Conservation (phyloP, 139 green algal genomes). For the Closterium sp. region DNA sequence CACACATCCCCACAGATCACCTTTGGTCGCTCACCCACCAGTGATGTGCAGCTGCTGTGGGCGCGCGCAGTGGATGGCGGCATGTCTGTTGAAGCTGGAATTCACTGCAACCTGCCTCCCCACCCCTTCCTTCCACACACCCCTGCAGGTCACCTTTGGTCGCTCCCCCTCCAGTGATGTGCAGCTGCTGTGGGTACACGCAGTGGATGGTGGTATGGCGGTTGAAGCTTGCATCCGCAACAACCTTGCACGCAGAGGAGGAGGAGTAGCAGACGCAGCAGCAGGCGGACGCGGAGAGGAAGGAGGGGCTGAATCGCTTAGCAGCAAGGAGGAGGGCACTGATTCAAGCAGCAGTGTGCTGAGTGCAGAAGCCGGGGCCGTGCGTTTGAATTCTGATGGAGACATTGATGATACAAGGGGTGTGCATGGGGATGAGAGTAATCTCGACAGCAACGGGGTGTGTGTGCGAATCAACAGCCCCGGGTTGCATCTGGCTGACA, state of each 20-base stretch:
- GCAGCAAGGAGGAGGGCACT: too few relatives aligned
- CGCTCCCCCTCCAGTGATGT: background rate
- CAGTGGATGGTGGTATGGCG: conserved; percentile 5
- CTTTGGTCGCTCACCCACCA: background rate
- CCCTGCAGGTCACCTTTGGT: conserved; percentile 11
- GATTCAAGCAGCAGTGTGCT: too few relatives aligned
- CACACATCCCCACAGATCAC: background rate
- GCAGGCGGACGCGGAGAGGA: background rate
- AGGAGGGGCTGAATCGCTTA: too few relatives aligned
- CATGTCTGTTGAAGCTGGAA: too few relatives aligned
- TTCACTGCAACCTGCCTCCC: background rate
- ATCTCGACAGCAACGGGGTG: too few relatives aligned
- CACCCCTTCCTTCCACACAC: background rate
- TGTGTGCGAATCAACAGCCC: conserved; percentile 29
- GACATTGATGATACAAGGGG: too few relatives aligned
- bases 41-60: conserved; percentile 8
- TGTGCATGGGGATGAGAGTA: too few relatives aligned
- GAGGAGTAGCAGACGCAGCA: background rate
- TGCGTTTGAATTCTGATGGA: too few relatives aligned
- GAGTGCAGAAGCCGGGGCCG: too few relatives aligned
- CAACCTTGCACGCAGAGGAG: background rate
- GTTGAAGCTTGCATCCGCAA: background rate
- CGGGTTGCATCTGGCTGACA: conserved; percentile 21
- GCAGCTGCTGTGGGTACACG: background rate
- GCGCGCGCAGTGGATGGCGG: background rate